phyloP scores from a whole-genome alignment of 495 filamentous ascomycete genomes.

The Tuber magnatum region DNA sequence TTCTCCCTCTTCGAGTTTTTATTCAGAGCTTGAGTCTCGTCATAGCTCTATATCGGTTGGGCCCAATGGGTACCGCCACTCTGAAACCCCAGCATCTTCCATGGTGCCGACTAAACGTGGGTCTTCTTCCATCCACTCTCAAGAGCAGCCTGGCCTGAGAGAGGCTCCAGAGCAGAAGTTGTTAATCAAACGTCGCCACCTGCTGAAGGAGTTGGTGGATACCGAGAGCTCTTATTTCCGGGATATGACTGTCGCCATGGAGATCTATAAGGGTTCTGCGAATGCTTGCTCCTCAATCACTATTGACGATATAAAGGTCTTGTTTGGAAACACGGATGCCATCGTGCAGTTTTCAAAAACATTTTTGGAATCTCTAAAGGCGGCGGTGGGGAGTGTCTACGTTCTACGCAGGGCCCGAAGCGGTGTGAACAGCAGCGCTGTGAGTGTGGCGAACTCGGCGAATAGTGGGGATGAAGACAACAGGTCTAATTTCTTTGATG shows the following conservation, averaged over 20 bases:
- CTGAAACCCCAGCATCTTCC: conserved; percentile 34
- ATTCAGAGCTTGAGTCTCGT: conserved; percentile 36
- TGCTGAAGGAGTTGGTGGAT: conserved; percentile 84
- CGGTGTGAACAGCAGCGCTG: conserved; percentile 43
- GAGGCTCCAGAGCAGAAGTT: conserved; percentile 36
- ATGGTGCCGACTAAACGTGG: conserved; percentile 28
- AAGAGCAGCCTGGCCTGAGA: conserved; percentile 30
- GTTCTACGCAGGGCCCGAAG: conserved; percentile 33
- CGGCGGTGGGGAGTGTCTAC: conserved; percentile 68
- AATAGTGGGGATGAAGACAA: conserved; percentile 34
- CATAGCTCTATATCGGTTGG: conserved; percentile 29
- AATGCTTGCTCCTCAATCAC: conserved; percentile 73
- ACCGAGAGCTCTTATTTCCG: conserved; percentile 80
- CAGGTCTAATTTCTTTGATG: conserved; percentile 39
- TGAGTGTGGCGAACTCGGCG: conserved; percentile 39
- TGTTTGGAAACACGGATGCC: conserved; percentile 86
- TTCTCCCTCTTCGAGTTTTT: conserved; percentile 38
- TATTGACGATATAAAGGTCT: conserved; percentile 68
- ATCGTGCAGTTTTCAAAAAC: conserved; percentile 72
- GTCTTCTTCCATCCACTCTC: conserved; percentile 38
- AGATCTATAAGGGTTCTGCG: conserved; percentile 94
- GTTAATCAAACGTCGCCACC: conserved; percentile 56
- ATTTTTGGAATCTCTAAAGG: conserved; percentile 71
- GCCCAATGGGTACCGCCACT: conserved; percentile 35
- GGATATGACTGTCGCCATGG: conserved; percentile 92